phyloP scores from a whole-genome alignment of 164 flowering plant genomes.

The Stephania japonica region DNA sequence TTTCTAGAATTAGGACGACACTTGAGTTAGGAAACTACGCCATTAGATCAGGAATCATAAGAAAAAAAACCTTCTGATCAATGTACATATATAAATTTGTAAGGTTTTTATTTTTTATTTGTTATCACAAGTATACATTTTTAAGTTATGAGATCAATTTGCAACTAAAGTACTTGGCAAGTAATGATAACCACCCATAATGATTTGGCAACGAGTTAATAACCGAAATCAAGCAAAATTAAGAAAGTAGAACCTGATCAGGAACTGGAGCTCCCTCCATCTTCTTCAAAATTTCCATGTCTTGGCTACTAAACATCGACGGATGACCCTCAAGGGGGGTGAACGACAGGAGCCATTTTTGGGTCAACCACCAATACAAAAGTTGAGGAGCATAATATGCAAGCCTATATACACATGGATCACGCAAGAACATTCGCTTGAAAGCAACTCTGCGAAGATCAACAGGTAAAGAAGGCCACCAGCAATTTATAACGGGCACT shows the following conservation, averaged over 20 bases:
- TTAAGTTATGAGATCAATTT: too few relatives aligned
- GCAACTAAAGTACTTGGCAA: too few relatives aligned
- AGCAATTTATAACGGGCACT: constrained; percentile 36
- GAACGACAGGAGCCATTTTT: constrained; percentile 37
- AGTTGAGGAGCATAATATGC: constrained; percentile 31
- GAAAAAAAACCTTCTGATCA: too few relatives aligned
- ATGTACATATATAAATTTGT: too few relatives aligned
- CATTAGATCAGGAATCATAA: too few relatives aligned
- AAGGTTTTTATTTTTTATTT: too few relatives aligned
- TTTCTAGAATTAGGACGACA: constrained; percentile 11
- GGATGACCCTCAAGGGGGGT: constrained; percentile 15
- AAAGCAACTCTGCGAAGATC: constrained; percentile 14
- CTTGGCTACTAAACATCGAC: constrained; percentile 20
- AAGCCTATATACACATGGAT: constrained; percentile 24
- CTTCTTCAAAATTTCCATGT: constrained; percentile 16
- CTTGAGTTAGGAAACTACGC: background rate
- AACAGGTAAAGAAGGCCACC: constrained; percentile 43
- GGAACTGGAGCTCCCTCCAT: constrained; percentile 6
- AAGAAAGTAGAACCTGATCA: constrained; percentile 3
- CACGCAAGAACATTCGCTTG: constrained; percentile 17
- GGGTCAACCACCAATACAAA: constrained; percentile 37
- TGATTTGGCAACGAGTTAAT: too few relatives aligned
- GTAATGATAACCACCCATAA: too few relatives aligned
- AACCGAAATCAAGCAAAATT: background rate
- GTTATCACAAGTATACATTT: too few relatives aligned